Evolutionary conservation across 23 red algal genomes (phyloP), one percentile per base, ranked within the genome.

Genomic region (Gracilaria domingensis): DNA sequence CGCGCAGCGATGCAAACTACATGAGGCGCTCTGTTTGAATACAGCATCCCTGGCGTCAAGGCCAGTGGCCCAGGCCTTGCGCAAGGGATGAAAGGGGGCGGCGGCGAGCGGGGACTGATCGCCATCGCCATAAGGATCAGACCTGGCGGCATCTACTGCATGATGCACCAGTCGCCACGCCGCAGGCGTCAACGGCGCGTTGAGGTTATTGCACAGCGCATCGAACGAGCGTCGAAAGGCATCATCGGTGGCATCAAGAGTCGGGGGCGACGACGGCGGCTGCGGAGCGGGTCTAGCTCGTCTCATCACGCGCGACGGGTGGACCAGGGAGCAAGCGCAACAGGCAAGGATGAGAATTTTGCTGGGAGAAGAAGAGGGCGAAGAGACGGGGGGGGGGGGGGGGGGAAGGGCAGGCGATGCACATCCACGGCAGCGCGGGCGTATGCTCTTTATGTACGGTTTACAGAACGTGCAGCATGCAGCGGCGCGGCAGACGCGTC

Each of bases 61-160:
- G 23, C 79, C 79, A n/a, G 79, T 62, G 30, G 79, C 79, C 79
- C 79, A 82, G 21, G 79, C 45, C 53, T 59, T 60, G 32, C 79
- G 8, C 58, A 82, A 16, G 21, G 79, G 79, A 33, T 82, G 79
- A 51, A 62, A 59, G 21, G 54, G 37, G 18, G 28, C 14, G 16
- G 8, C 28, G 17, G 54, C 0, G 6, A 82, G 54, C 0, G 47
- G 39, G 2, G 79, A 62, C 79, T 82, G 79, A 26, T 82, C 79
- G 24, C 79, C 79, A 64, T 82, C 79, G 6, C 79, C 79, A 36
- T 40, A 62, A n/a, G 54, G 58, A 62, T 82, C 79, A 25, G 34
- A 26, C 28, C 64, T 14, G 0, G 79, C 53, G 40, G 79, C 54
- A 12, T 39, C 36, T 20, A 82, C 11, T 0, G 79, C 58, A 8